Conservation (phyloP, 129 eudicot species). For the Tagetes erecta region DNA sequence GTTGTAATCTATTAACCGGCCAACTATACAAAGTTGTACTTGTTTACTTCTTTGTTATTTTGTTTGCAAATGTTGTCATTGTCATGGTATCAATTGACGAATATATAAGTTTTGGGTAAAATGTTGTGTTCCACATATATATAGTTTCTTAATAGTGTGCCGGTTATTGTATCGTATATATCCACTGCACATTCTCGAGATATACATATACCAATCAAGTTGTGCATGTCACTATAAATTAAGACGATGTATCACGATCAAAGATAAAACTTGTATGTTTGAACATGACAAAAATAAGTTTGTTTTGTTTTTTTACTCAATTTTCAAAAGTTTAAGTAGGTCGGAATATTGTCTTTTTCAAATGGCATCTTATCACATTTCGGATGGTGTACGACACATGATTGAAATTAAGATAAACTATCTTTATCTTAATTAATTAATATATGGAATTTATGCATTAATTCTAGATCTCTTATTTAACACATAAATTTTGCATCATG, state of each 20-base stretch:
- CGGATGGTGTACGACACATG: constrained; percentile 19
- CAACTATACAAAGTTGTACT: neutral
- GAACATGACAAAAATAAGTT: constrained; percentile 22
- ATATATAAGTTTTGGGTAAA: constrained; percentile 10
- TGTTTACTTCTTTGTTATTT: neutral
- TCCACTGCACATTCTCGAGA: constrained; percentile 26
- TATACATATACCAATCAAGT: constrained; percentile 20
- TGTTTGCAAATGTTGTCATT: constrained; percentile 1
- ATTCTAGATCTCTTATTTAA: neutral
- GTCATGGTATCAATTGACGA: neutral
- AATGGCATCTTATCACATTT: constrained; percentile 39
- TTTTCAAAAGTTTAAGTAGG: constrained; percentile 17
- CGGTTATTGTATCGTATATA: constrained; percentile 24
- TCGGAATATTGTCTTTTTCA: constrained; percentile 36
- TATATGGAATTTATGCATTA: constrained; percentile 1
- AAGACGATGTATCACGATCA: neutral
- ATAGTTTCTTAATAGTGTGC: constrained; percentile 28
- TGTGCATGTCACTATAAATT: constrained; percentile 27
- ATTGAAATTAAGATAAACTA: constrained; percentile 5
- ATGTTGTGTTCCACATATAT: constrained; percentile 1
- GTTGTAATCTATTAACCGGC: neutral
- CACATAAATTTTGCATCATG: neutral
- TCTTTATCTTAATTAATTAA: neutral
- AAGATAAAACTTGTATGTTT: constrained; percentile 12
- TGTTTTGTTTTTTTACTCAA: constrained; percentile 21